These are phyloP conservation scores for Clavaria fumosa DNA, from an alignment of 768 basidiomycete genomes.

Conservation along the genomic window DNA sequence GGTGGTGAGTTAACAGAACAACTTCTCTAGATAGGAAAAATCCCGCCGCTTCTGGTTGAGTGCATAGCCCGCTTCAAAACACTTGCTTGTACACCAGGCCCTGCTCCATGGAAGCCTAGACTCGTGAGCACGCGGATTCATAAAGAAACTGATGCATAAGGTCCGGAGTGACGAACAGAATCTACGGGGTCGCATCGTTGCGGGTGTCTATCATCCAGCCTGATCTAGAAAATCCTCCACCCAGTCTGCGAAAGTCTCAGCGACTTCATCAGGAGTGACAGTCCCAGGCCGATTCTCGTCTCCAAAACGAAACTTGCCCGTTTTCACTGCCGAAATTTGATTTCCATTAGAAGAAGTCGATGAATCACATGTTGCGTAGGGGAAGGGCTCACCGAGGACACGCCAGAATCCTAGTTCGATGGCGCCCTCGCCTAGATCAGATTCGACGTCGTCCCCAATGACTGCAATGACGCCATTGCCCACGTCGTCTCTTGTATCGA, in stretches of 20 bases:
- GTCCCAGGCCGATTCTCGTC: slow-evolving; percentile 31
- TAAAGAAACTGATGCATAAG: too few relatives aligned
- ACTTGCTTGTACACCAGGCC: too few relatives aligned
- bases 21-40: too few relatives aligned
- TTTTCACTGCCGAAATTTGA: slow-evolving; percentile 29
- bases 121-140: too few relatives aligned
- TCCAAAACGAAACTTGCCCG: slow-evolving; percentile 53
- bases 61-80: too few relatives aligned
- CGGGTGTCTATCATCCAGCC: too few relatives aligned
- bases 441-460: slow-evolving; percentile 51
- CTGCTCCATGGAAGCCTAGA: too few relatives aligned
- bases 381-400: slow-evolving; percentile 34
- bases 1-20: too few relatives aligned
- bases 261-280: slow-evolving; percentile 36
- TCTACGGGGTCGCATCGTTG: too few relatives aligned
- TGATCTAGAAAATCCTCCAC: slow-evolving; percentile 32
- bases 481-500: slow-evolving; percentile 9
- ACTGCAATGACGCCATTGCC: slow-evolving; percentile 26
- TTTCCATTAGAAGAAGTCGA: slow-evolving; percentile 2
- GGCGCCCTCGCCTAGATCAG: slow-evolving; percentile 51
- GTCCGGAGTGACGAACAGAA: too few relatives aligned
- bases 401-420: slow-evolving; percentile 44
- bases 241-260: slow-evolving; percentile 36
- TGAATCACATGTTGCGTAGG: not conserved
- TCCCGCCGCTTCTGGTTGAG: too few relatives aligned